Evolutionary conservation across 176 grass and related monocot genomes (phyloP).

Genomic region (Oryza brachyantha): DNA sequence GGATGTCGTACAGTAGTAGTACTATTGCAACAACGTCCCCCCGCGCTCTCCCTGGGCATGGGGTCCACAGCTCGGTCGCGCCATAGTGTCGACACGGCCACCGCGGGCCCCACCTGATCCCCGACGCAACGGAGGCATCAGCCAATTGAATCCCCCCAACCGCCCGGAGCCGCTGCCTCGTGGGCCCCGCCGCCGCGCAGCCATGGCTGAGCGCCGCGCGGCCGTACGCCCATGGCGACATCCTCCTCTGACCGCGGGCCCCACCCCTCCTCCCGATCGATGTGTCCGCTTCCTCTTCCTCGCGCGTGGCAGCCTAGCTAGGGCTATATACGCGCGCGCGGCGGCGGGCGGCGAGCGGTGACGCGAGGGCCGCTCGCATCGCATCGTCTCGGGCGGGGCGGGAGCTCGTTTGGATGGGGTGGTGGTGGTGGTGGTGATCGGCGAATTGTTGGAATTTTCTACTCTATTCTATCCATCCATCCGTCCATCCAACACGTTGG

Average conservation of each 20-base stretch:
- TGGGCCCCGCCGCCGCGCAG: neutral
- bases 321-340: neutral
- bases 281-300: neutral
- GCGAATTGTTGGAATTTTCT: neutral
- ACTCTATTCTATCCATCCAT: too few species aligned
- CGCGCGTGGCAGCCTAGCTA: neutral
- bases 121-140: neutral
- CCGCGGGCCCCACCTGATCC: too few species aligned
- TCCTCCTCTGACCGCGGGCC: neutral
- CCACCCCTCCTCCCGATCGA: neutral
- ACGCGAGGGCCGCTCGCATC: too few species aligned
- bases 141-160: too few species aligned
- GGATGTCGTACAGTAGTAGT: too few species aligned
- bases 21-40: too few species aligned
- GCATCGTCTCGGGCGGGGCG: too few species aligned
- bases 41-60: too few species aligned
- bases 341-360: too few species aligned
- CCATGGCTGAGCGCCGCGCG: too few species aligned
- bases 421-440: neutral
- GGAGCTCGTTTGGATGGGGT: too few species aligned
- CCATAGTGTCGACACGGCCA: neutral
- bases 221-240: constrained; percentile 41
- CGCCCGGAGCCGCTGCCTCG: neutral
- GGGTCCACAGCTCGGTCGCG: neutral
- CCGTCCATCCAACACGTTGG: neutral